These are phyloP conservation scores for Neonectria ditissima DNA, from an alignment of 2,329 filamentous ascomycete species.

Conservation along the genomic window DNA sequence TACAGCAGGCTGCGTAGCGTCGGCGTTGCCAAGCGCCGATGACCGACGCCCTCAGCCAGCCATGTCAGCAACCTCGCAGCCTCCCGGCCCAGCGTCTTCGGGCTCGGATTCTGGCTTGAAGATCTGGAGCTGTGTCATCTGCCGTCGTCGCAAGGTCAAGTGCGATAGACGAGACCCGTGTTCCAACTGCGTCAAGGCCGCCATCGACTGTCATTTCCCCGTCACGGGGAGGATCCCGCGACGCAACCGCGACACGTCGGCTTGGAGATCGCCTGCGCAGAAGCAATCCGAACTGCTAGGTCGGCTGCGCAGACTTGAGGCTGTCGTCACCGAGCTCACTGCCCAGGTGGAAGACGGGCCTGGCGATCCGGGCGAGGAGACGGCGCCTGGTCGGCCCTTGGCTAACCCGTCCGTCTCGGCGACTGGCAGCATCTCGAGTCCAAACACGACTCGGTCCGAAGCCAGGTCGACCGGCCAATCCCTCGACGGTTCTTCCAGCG, in stretches of 20 bases:
- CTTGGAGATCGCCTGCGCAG: constrained; percentile 39
- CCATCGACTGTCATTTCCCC: constrained; percentile 48
- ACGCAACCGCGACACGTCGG: constrained; percentile 36
- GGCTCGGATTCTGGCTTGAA: constrained; percentile 35
- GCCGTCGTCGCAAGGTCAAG: constrained; percentile 47
- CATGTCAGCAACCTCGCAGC: not conserved
- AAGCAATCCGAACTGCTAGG: constrained; percentile 47
- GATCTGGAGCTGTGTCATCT: constrained; percentile 50
- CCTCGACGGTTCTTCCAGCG: constrained; percentile 14
- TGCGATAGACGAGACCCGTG: constrained; percentile 49
- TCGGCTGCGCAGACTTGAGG: constrained; percentile 46
- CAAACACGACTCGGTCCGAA: constrained; percentile 22
- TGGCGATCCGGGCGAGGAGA: not conserved
- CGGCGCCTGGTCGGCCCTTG: not conserved
- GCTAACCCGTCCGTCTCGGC: not conserved
- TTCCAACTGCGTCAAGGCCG: constrained; percentile 41
- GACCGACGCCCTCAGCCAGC: constrained; percentile 18
- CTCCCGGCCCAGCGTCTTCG: constrained; percentile 12
- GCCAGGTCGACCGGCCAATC: constrained; percentile 23
- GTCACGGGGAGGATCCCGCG: constrained; percentile 48
- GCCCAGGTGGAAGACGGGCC: constrained; percentile 46
- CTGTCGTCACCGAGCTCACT: constrained; percentile 47
- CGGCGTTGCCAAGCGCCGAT: constrained; percentile 27
- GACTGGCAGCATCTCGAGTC: constrained; percentile 4
- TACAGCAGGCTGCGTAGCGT: not conserved